Evolutionary conservation across 768 basidiomycete genomes (phyloP).

Genomic region (Termitomyces sp.): DNA sequence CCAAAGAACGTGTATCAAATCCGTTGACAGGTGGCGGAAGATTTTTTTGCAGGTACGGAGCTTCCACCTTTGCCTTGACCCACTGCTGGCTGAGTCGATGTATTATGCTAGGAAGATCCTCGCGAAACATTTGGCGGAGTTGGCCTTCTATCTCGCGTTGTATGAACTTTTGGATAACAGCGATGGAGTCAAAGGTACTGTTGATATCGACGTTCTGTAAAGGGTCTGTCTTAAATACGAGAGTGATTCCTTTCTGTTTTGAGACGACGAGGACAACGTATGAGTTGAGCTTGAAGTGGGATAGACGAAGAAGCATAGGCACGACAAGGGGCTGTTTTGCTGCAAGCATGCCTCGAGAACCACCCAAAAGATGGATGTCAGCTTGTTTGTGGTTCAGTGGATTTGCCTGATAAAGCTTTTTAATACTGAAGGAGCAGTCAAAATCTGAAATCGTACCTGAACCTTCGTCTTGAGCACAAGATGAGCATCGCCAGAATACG

Average conservation of each 20-base stretch:
- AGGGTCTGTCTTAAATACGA: conserved; percentile 99
- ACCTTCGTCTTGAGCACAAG: conserved; percentile 88
- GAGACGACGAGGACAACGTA: conserved; percentile 98
- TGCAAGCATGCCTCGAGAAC: conserved; percentile 84
- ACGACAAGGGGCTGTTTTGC: conserved; percentile 95
- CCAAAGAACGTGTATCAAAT: conserved; percentile 38
- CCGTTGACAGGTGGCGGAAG: conserved; percentile 32
- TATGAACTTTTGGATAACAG: conserved; percentile 96
- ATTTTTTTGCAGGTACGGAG: conserved; percentile 73
- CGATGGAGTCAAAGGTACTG: conserved; percentile 96
- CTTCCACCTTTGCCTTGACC: conserved; percentile 91
- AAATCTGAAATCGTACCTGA: conserved; percentile 52
- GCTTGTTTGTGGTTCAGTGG: conserved; percentile 91
- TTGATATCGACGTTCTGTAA: conserved; percentile 97
- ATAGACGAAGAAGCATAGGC: conserved; percentile 96
- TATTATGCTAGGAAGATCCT: conserved; percentile 95
- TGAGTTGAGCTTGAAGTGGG: conserved; percentile 90
- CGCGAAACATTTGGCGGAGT: conserved; percentile 95
- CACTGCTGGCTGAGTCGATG: conserved; percentile 94
- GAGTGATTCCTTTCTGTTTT: conserved; percentile 95
- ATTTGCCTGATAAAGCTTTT: conserved; percentile 63
- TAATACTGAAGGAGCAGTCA: neutral
- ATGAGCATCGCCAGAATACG: conserved; percentile 92
- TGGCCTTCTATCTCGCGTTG: conserved; percentile 97
- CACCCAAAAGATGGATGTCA: conserved; percentile 82